A percentile compares a stretch with the other conserved stretches of the same genome.
phyloP scores from a whole-genome alignment of 1,284 basidiomycete species.

The Hypsizygus ulmarius region DNA sequence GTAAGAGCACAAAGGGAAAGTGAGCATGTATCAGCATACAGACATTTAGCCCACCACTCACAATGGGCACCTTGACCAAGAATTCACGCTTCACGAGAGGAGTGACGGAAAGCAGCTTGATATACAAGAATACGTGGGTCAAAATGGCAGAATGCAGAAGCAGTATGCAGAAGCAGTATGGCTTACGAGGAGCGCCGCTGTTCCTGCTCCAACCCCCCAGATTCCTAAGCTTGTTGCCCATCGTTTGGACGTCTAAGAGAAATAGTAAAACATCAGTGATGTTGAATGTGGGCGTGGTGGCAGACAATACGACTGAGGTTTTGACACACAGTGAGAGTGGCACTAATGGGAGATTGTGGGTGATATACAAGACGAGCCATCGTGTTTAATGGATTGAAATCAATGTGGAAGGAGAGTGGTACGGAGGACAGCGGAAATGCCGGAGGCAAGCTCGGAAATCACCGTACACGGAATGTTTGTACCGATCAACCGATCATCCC shows the following conservation, averaged over 20 bases:
- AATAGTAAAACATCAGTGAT: neutral
- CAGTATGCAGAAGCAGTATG: neutral
- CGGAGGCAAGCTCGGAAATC: slow-evolving; percentile 13
- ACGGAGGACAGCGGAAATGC: slow-evolving; percentile 16
- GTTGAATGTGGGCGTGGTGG: too few relatives aligned
- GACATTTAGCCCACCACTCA: slow-evolving; percentile 34
- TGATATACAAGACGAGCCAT: slow-evolving; percentile 37
- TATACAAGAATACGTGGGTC: slow-evolving; percentile 8
- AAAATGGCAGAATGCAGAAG: slow-evolving; percentile 5
- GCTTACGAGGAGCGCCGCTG: slow-evolving; percentile 60
- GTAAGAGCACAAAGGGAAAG: slow-evolving; percentile 5
- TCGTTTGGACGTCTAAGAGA: slow-evolving; percentile 43
- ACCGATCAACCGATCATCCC: slow-evolving; percentile 3
- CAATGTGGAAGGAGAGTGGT: slow-evolving; percentile 1
- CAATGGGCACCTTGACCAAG: slow-evolving; percentile 55
- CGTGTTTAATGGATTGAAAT: slow-evolving; percentile 8
- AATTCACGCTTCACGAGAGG: slow-evolving; percentile 64
- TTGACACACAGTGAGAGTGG: slow-evolving; percentile 30
- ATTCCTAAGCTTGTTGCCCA: slow-evolving; percentile 60
- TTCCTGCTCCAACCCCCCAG: slow-evolving; percentile 70
- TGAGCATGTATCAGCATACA: neutral
- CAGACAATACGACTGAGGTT: too few relatives aligned
- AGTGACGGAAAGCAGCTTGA: slow-evolving; percentile 60
- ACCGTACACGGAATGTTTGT: slow-evolving; percentile 19
- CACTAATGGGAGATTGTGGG: slow-evolving; percentile 29